Base-by-base conservation (phyloP, 768 basidiomycete species). In the Bullera alba region DNA sequence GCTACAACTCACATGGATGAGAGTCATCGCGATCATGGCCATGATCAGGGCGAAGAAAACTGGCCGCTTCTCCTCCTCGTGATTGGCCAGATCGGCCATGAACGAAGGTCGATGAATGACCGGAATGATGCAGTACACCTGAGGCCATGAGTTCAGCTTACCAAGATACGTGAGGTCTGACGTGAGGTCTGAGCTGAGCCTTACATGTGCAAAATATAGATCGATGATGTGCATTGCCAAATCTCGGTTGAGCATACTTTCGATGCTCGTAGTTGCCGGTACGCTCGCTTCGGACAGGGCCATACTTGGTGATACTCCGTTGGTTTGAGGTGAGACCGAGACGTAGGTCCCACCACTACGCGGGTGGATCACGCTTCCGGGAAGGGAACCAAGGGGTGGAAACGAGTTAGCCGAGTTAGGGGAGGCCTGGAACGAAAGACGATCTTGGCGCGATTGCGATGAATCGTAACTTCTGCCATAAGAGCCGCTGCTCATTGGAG, bases 121-220 rank as follows among this genome's bases (percentile, higher is more conserved):
- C 5, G 60, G 60, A 7, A 61, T 61, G 43, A 61, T 61, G 43
- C 53, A 54, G 19, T 54, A 52, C 23, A 61, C 39, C 60, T 61
- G 30, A 5, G n/a, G 23, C 21, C 10, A n/a, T n/a, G n/a, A 19
- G 19, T 6, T 28, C 28, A 48, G 27, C 45, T 37, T 25, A 25
- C 26, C 12, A 10, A 29, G 7, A 14, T 29, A 17, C 2, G 8
- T 32, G 25, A 5, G 17, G 47, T 34, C 14, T 34, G 26, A 8
- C 14, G 17, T 5, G 17, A 21, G 25, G 14, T 43, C 8, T 8
- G 28, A 23, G 4, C 4, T 17, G 2, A 43, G 25, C 6, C 42
- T 43, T 27, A 60, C 58, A 53, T 60, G 58, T 35, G 56, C 58
- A 26, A 60, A 56, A 38, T 50, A 60, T 10, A 56, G 39, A 28